Evolutionary conservation across 1,284 basidiomycete species (phyloP), one percentile per base, ranked within the genome.

Genomic region (Moniliophthora roreri): DNA sequence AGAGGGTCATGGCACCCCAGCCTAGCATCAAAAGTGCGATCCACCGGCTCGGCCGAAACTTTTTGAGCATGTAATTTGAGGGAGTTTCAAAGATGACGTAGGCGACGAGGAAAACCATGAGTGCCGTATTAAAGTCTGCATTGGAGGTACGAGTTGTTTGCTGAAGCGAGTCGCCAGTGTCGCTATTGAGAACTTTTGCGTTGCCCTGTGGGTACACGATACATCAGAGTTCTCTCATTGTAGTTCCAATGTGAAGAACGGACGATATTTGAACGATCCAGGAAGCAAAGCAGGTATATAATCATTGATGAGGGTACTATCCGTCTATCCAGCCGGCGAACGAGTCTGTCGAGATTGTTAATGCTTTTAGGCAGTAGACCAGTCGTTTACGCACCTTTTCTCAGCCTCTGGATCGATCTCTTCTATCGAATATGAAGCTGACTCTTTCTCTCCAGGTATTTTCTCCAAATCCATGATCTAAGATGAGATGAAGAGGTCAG

Each of bases 11-110:
- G 1, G 69, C 63, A 16, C 75, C 75, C 68, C 76, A 78, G 11
- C 64, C 59, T 52, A 74, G 62, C 70, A 73, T 73, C 52, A 72
- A 64, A 48, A 70, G 65, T 11, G 71, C 65, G 51, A 74, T 69
- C 71, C 71, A 75, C 51, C 69, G 63, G 60, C 55, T 65, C 32
- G 66, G 78, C 44, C 69, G 62, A 37, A 76, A 68, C 16, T 65
- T 66, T 65, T 79, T 79, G 55, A 79, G 68, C 51, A 78, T 60
- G 53, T 70, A 66, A 55, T 73, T 76, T 16, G 70, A 71, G 11
- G 71, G 70, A 6, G 69, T 69, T 51, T 73, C 69, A 60, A 73
- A 71, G 41, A 70, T 38, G n/a, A 64, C 67, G 58, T 71, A 71
- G 11, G 68, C 65, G 50, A 72, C 63, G 53, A 69, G 60, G 60